Conservation (phyloP, 2,329 filamentous ascomycete genomes). For the Talaromyces verruculosus region DNA sequence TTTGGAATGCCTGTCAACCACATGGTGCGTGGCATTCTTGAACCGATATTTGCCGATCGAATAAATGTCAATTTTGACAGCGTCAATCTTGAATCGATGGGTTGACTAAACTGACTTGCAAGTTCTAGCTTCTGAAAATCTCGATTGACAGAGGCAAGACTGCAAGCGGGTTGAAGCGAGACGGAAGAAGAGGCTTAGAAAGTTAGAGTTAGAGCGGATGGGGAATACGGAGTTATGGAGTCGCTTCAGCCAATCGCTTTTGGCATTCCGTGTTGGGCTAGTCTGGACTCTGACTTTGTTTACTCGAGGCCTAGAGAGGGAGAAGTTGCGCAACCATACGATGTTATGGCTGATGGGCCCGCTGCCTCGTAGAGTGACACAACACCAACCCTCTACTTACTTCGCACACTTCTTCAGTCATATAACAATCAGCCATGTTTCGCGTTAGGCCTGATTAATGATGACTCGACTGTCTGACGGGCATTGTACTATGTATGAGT, state of each 20-base stretch:
- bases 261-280: background rate
- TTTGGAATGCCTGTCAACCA: conserved; percentile 1
- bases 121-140: background rate
- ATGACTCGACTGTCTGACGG: background rate
- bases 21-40: background rate
- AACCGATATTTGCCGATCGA: background rate
- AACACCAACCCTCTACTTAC: background rate
- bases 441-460: too few relatives aligned
- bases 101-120: too few relatives aligned
- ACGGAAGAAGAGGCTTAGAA: background rate
- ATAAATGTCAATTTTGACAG: background rate
- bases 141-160: background rate
- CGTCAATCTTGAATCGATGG: background rate
- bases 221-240: background rate
- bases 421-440: background rate
- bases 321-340: background rate
- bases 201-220: background rate
- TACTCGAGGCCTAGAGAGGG: too few relatives aligned
- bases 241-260: background rate
- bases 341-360: background rate
- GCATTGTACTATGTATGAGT: background rate
- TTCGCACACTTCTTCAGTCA: background rate
- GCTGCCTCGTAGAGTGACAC: background rate
- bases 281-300: background rate
- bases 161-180: background rate